Conservation (phyloP, 371 early-diverging fungal species). For the Lichtheimia hyalospora region DNA sequence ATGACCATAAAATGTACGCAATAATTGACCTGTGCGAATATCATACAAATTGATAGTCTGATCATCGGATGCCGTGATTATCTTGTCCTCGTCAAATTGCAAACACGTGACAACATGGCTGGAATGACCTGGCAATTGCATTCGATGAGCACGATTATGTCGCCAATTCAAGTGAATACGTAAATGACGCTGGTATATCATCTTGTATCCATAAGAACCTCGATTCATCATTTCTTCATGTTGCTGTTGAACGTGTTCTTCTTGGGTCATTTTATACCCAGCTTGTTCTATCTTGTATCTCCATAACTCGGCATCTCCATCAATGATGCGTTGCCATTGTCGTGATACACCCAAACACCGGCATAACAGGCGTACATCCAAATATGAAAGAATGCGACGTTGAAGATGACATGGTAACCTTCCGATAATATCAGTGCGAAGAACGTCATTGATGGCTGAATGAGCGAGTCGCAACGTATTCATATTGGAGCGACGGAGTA, state of each 20-base stretch:
- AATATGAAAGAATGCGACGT: slow-evolving; percentile 72
- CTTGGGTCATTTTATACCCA: not conserved
- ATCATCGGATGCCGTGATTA: slow-evolving; percentile 93
- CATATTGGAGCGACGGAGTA: slow-evolving; percentile 42
- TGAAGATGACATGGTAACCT: slow-evolving; percentile 78
- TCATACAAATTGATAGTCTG: slow-evolving; percentile 86
- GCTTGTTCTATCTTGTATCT: slow-evolving; percentile 11
- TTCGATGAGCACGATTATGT: slow-evolving; percentile 66
- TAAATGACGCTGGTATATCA: slow-evolving; percentile 72
- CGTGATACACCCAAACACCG: slow-evolving; percentile 76
- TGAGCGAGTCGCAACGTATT: slow-evolving; percentile 80
- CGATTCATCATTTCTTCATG: no score
- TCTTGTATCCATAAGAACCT: slow-evolving; percentile 29
- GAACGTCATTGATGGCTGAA: slow-evolving; percentile 71
- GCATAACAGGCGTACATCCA: slow-evolving; percentile 78
- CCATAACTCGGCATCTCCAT: slow-evolving; percentile 69
- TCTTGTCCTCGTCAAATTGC: slow-evolving; percentile 91
- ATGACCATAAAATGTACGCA: slow-evolving; percentile 83
- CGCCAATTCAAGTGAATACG: slow-evolving; percentile 82
- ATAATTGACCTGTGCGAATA: slow-evolving; percentile 67
- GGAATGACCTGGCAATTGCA: slow-evolving; percentile 79
- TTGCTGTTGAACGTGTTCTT: not conserved
- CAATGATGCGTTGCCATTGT: slow-evolving; percentile 75
- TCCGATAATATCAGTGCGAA: slow-evolving; percentile 86
- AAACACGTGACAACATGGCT: slow-evolving; percentile 91